Percentiles rank a stretch among this genome's conserved stretches.
Evolutionary conservation across 1,284 basidiomycete species (phyloP).

Genomic region (Earliella scabrosa): DNA sequence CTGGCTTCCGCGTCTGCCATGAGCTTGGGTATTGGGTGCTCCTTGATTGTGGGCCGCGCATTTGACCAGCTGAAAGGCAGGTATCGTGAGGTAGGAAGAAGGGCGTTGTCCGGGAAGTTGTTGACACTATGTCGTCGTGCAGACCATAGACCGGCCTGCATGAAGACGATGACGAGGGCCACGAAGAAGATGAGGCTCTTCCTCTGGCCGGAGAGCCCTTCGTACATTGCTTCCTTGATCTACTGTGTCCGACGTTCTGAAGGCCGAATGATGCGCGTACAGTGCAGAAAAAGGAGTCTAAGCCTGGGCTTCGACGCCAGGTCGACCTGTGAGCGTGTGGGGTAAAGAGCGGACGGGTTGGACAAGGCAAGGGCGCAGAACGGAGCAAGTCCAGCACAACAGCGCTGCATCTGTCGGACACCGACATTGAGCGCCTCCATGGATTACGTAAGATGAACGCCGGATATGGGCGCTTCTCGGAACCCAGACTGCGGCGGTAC

Average conservation of each 20-base stretch:
- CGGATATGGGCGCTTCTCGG: not conserved
- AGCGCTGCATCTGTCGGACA: not conserved
- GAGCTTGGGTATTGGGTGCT: conserved; percentile 82
- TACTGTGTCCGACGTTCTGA: not conserved
- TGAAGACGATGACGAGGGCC: conserved; percentile 55
- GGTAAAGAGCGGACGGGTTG: conserved; percentile 20
- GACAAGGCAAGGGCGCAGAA: not conserved
- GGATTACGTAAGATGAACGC: not conserved
- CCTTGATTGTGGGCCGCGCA: conserved; percentile 29
- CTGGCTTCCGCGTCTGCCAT: conserved; percentile 79
- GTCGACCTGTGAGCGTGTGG: conserved; percentile 1
- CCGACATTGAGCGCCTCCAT: not conserved
- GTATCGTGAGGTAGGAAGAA: conserved; percentile 24
- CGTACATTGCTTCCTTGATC: conserved; percentile 32
- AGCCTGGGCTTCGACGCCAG: conserved; percentile 2
- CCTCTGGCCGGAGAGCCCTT: conserved; percentile 32
- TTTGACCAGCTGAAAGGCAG: conserved; percentile 28
- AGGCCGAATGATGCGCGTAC: not conserved
- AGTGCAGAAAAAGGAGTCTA: not conserved
- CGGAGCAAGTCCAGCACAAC: conserved; percentile 5
- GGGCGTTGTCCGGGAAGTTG: conserved; percentile 32
- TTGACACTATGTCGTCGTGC: conserved; percentile 35
- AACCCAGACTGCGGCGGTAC: conserved; percentile 21
- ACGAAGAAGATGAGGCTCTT: conserved; percentile 49
- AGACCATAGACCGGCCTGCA: conserved; percentile 58